These are phyloP conservation scores for Suillus fuscotomentosus DNA, from an alignment of 768 basidiomycete species.

Conservation along the genomic window DNA sequence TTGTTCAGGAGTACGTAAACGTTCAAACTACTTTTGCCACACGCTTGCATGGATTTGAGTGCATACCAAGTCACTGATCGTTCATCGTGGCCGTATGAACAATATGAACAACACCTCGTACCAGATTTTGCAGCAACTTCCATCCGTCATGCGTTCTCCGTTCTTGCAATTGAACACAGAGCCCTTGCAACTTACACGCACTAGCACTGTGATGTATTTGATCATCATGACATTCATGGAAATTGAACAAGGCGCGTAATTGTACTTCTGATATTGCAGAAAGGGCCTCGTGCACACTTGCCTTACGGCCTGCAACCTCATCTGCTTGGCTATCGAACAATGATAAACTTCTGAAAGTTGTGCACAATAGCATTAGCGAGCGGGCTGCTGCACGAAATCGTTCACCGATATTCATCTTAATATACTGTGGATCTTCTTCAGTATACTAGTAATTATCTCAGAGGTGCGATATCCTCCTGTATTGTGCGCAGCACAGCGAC, in stretches of 20 bases:
- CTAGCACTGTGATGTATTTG: background rate
- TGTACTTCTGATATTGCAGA: background rate
- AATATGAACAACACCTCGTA: background rate
- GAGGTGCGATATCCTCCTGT: background rate
- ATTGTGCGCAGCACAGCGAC: background rate
- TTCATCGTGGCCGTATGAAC: background rate
- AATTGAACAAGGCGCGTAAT: background rate
- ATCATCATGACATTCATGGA: background rate
- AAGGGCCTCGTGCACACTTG: background rate
- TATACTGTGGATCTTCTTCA: background rate
- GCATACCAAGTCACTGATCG: background rate
- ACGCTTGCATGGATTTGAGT: background rate
- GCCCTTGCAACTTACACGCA: background rate
- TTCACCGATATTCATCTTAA: background rate
- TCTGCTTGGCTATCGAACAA: background rate
- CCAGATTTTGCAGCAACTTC: background rate
- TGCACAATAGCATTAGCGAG: background rate
- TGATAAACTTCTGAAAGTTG: background rate
- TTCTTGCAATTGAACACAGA: background rate
- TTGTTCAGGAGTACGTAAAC: too few relatives aligned
- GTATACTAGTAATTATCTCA: background rate
- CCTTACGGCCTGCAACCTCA: background rate
- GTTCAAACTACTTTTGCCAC: background rate
- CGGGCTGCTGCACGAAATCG: background rate
- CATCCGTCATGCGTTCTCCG: background rate